Conservation (phyloP, 1,139 yeast species). For the Taphrina populina region DNA sequence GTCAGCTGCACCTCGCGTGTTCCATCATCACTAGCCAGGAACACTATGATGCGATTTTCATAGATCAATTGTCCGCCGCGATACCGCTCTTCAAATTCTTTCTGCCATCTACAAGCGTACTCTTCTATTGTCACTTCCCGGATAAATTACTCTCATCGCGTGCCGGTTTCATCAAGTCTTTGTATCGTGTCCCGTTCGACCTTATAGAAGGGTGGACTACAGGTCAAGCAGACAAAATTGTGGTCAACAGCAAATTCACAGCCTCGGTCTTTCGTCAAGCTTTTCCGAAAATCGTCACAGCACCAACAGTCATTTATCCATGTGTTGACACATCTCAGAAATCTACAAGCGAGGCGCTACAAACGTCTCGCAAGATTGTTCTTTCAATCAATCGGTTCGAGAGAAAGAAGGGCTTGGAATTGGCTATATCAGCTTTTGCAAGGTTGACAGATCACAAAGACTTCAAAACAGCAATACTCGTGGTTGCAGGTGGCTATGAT, state of each 20-base stretch:
- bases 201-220: constrained; percentile 77
- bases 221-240: constrained; percentile 68
- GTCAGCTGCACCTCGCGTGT: constrained; percentile 71
- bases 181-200: constrained; percentile 83
- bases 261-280: constrained; percentile 64
- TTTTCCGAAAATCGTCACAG: constrained; percentile 52
- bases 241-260: constrained; percentile 87
- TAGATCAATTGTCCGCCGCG: constrained; percentile 86
- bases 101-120: constrained; percentile 50
- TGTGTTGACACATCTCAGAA: constrained; percentile 60
- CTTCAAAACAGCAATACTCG: constrained; percentile 34
- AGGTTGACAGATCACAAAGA: constrained; percentile 43
- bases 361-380: constrained; percentile 48
- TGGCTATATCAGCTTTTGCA: constrained; percentile 70
- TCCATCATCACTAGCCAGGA: constrained; percentile 50
- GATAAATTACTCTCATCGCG: constrained; percentile 69
- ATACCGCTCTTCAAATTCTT: constrained; percentile 64
- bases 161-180: constrained; percentile 56
- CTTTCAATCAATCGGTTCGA: constrained; percentile 87
- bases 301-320: constrained; percentile 81
- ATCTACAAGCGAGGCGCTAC: constrained; percentile 14
- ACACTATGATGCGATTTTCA: constrained; percentile 67
- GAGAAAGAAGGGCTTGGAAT: constrained; percentile 72
- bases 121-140: constrained; percentile 96
- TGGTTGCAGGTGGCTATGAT: constrained; percentile 73